These are phyloP conservation scores for Amorphotheca resinae DNA, from an alignment of 495 filamentous ascomycete genomes.

Conservation along the genomic window DNA sequence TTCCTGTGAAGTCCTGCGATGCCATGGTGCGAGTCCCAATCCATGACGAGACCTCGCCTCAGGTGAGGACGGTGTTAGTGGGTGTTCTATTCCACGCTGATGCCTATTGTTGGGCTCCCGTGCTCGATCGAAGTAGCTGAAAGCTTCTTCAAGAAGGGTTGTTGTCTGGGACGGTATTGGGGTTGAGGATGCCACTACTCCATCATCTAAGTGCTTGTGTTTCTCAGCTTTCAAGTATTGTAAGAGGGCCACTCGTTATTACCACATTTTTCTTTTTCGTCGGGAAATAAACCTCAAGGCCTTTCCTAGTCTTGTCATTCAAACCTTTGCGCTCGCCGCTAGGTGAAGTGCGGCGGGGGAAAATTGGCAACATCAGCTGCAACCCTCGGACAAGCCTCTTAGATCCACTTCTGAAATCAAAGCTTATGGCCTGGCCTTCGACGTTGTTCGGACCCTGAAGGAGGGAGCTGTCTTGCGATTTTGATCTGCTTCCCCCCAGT, in stretches of 20 bases:
- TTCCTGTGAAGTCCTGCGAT: slow-evolving; percentile 25
- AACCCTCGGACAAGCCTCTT: background rate
- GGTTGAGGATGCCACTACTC: background rate
- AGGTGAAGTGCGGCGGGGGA: slow-evolving; percentile 1
- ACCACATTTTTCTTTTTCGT: slow-evolving; percentile 3
- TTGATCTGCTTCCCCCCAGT: no score
- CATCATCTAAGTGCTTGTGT: slow-evolving; percentile 1
- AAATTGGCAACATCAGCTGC: background rate
- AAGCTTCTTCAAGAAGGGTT: slow-evolving; percentile 13
- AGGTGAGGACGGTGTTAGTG: slow-evolving; percentile 1
- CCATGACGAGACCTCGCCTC: slow-evolving; percentile 18
- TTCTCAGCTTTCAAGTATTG: slow-evolving; percentile 2
- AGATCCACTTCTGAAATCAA: background rate
- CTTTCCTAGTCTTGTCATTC: slow-evolving; percentile 12
- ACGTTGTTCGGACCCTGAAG: background rate
- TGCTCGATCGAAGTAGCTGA: slow-evolving; percentile 10
- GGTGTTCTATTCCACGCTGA: background rate
- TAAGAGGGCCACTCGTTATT: background rate
- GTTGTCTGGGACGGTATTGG: slow-evolving; percentile 11
- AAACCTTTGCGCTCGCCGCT: slow-evolving; percentile 4
- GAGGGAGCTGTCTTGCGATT: background rate
- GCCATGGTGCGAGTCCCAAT: slow-evolving; percentile 31
- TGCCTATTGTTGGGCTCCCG: background rate
- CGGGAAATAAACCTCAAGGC: slow-evolving; percentile 1
- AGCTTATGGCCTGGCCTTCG: background rate